Base-by-base conservation (phyloP, 2,329 filamentous ascomycete genomes). In the Aschersonia sp. region DNA sequence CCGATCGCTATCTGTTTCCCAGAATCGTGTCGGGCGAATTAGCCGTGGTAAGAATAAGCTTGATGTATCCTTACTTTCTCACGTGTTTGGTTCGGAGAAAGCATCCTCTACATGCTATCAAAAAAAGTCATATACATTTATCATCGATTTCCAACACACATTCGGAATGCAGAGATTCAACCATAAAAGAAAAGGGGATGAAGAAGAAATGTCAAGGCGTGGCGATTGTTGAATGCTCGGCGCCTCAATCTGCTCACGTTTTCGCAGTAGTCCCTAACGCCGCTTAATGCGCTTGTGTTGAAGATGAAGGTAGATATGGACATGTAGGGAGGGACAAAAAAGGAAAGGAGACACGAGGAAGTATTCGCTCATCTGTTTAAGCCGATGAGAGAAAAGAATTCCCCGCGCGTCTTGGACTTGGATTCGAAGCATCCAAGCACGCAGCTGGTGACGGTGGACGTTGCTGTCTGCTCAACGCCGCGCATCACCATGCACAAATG, bases 401-500 rank as follows among this genome's bases (percentile, higher is more conserved):
- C 92, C 62, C 95, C 94, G 57, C 92, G 75, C 9, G 90, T 96
- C 74, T 95, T 96, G 51, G 87, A 87, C 57, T 86, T 87, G 51
- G 82, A 83, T 60, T 95, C 83, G 73, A 98, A 94, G 58, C 88
- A 89, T 40, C 92, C 92, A n/a, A 97, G 77, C 68, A 98, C 94
- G 63, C 90, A 97, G 69, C 88, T 96, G 14, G 92, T 98, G 39
- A 94, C 92, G 6, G 92, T 97, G 14, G 78, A 84, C 46, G 85
- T 82, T 41, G 75, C 78, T 0, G 87, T 88, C 73, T 98, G 96
- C 63, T 96, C 79, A 8, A 98, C 90, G n/a, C 92, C 92, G 44
- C 92, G 80, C 89, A 96, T 97, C 12, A 95, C 88, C 90, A 97
- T 98, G 72, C 92, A 98, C 44, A 97, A 71, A 68, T 98, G 92